These are phyloP conservation scores for Salix brachista DNA, from an alignment of 345 rosid species.

Conservation along the genomic window DNA sequence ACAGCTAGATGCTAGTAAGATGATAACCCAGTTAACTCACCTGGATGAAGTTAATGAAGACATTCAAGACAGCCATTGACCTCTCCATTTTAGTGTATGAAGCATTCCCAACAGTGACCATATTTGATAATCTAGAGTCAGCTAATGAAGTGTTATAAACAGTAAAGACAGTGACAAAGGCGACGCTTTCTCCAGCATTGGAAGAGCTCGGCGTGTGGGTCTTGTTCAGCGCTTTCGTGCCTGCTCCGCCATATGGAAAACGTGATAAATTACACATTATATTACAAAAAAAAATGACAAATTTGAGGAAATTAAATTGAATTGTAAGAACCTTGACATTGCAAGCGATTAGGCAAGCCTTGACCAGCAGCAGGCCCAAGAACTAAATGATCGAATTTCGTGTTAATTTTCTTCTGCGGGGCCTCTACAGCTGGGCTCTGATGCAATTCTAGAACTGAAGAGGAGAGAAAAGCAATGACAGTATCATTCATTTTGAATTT, in stretches of 20 bases:
- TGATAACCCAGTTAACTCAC: conserved; percentile 21
- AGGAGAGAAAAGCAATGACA: neutral
- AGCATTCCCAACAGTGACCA: conserved; percentile 67
- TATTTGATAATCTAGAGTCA: conserved; percentile 37
- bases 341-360: conserved; percentile 76
- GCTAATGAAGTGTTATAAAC: conserved; percentile 45
- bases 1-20: neutral
- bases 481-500: neutral
- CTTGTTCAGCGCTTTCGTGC: conserved; percentile 68
- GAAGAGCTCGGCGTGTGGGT: conserved; percentile 37
- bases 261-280: neutral
- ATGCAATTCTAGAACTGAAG: conserved; percentile 47
- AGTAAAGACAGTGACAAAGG: conserved; percentile 75
- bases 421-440: conserved; percentile 22
- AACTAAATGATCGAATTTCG: conserved; percentile 68
- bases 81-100: conserved; percentile 64
- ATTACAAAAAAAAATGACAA: neutral
- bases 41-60: conserved; percentile 68
- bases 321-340: conserved; percentile 57
- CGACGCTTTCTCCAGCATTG: conserved; percentile 35
- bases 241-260: conserved; percentile 24
- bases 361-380: conserved; percentile 70
- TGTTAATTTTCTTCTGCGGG: conserved; percentile 30
- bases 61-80: conserved; percentile 64
- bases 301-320: no score